A percentile compares a stretch with the other conserved stretches of the same genome.
These are phyloP conservation scores for Peronospora farinosa DNA, from an alignment of 352 stramenopile species.

Conservation along the genomic window DNA sequence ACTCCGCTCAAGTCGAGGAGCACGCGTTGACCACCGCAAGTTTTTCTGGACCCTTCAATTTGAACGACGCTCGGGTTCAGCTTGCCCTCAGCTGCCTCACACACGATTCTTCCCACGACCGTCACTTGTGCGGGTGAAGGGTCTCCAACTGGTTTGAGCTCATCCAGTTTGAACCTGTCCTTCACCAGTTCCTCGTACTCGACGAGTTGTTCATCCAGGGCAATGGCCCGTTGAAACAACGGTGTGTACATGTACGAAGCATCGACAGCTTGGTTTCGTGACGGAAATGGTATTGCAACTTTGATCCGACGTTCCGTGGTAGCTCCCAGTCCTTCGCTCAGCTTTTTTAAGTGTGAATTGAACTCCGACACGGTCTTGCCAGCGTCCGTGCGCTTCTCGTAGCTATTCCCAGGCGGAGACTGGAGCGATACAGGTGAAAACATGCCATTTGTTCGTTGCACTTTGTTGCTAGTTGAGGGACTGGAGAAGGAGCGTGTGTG, in stretches of 20 bases:
- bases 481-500: slow-evolving; percentile 56
- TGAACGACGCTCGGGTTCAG: slow-evolving; percentile 78
- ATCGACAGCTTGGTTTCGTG: slow-evolving; percentile 52
- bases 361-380: slow-evolving; percentile 78
- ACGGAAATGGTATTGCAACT: slow-evolving; percentile 41
- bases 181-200: slow-evolving; percentile 77
- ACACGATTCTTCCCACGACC: slow-evolving; percentile 77
- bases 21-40: slow-evolving; percentile 74
- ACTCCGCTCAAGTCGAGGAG: slow-evolving; percentile 67
- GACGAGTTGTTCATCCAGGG: slow-evolving; percentile 66
- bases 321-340: slow-evolving; percentile 28
- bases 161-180: slow-evolving; percentile 49
- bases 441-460: slow-evolving; percentile 55
- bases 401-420: slow-evolving; percentile 60
- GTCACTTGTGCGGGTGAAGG: slow-evolving; percentile 68
- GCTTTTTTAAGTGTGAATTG: slow-evolving; percentile 61
- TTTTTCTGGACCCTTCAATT: slow-evolving; percentile 76
- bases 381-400: slow-evolving; percentile 71
- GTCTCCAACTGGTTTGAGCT: slow-evolving; percentile 63
- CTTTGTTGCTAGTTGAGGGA: slow-evolving; percentile 49
- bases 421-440: slow-evolving; percentile 72
- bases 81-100: slow-evolving; percentile 77
- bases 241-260: slow-evolving; percentile 83
- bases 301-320: slow-evolving; percentile 16
- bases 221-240: slow-evolving; percentile 65